A percentile compares a stretch with the other conserved stretches of the same genome.
These are phyloP conservation scores for Thoreauomyces humboldtii DNA, from an alignment of 192 early-diverging fungal species.

Conservation along the genomic window DNA sequence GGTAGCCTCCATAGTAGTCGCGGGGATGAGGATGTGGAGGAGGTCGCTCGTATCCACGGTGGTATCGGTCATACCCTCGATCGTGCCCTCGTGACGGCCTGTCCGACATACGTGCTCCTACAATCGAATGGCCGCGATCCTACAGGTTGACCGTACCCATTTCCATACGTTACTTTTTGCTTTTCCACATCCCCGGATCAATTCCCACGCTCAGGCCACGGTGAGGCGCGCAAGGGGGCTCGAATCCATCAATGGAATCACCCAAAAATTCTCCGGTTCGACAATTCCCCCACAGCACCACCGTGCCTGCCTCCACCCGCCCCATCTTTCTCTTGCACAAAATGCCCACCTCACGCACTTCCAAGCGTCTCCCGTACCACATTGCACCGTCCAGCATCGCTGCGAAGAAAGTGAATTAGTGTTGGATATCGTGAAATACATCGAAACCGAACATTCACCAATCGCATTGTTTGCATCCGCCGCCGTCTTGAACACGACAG, in stretches of 20 bases:
- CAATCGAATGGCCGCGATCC: too few relatives aligned
- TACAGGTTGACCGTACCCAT: not conserved
- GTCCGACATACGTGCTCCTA: too few relatives aligned
- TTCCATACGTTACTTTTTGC: not conserved
- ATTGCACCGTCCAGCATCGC: conserved; percentile 77
- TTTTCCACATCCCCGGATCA: too few relatives aligned
- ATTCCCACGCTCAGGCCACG: too few relatives aligned
- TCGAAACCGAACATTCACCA: too few relatives aligned
- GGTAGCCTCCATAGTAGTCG: conserved; percentile 21
- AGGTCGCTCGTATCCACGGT: conserved; percentile 25
- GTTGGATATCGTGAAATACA: too few relatives aligned
- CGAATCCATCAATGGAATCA: not conserved
- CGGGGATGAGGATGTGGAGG: too few relatives aligned
- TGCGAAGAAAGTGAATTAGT: too few relatives aligned
- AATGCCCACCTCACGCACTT: conserved; percentile 72
- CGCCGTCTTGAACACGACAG: conserved; percentile 66
- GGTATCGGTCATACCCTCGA: conserved; percentile 21
- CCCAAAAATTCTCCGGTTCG: not conserved
- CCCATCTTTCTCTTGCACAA: too few relatives aligned
- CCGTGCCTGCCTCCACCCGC: too few relatives aligned
- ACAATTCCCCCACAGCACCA: not conserved
- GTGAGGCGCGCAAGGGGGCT: too few relatives aligned
- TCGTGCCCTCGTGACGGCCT: not conserved
- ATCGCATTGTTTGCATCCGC: conserved; percentile 68
- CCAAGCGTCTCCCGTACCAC: conserved; percentile 69